Percentiles rank a stretch among this genome's conserved stretches.
phyloP scores from a whole-genome alignment of 208 protist genomes.

The Trypanosoma cruzi region DNA sequence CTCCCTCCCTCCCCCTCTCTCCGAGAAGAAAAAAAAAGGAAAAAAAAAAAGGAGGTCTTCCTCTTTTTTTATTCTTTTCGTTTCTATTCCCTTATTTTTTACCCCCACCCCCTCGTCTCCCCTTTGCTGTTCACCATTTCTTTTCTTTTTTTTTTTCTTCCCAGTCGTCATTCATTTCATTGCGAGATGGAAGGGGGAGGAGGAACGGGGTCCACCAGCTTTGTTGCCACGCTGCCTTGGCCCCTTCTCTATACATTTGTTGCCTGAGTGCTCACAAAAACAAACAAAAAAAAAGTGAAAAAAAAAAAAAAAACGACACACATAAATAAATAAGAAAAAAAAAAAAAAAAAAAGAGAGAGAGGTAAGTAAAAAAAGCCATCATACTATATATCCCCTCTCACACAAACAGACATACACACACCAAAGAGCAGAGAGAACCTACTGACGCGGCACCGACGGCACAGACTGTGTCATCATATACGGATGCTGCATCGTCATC shows the following conservation, averaged over 20 bases:
- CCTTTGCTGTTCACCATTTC: neutral
- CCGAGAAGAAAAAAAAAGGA: neutral
- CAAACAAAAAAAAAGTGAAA: too few relatives aligned
- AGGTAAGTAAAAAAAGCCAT: too few relatives aligned
- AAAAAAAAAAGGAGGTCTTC: neutral
- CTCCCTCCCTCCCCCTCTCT: too few relatives aligned
- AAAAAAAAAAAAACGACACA: too few relatives aligned
- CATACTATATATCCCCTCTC: neutral
- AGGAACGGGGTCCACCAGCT: too few relatives aligned
- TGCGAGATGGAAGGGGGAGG: too few relatives aligned
- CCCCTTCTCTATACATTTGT: neutral
- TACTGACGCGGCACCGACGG: neutral
- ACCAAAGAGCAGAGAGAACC: neutral
- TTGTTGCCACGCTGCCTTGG: neutral
- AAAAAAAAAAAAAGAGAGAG: too few relatives aligned
- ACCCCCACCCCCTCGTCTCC: neutral
- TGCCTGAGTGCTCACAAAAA: too few relatives aligned
- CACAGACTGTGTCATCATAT: slow-evolving; percentile 22
- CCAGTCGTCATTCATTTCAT: slow-evolving; percentile 5
- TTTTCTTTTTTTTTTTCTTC: neutral
- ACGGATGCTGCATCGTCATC: slow-evolving; percentile 45
- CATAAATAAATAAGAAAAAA: too few relatives aligned
- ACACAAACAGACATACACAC: too few relatives aligned
- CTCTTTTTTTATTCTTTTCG: neutral
- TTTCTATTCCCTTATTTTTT: neutral